A percentile compares a stretch with the other conserved stretches of the same genome.
These are phyloP conservation scores for Wickerhamiella occidentalis DNA, from an alignment of 805 yeast genomes.

Conservation along the genomic window DNA sequence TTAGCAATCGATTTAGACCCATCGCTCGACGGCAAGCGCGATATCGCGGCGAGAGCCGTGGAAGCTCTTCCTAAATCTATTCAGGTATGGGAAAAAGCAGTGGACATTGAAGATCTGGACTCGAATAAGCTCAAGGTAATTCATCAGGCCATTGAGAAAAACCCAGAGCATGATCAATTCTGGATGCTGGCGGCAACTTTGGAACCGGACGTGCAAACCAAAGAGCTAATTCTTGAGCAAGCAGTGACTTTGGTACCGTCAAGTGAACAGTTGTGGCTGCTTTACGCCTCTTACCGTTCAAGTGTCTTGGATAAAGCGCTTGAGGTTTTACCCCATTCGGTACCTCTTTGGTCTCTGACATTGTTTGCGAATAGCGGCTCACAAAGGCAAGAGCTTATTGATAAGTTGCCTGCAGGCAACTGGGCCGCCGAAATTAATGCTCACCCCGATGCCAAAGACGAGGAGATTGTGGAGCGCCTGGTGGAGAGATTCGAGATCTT, in stretches of 20 bases:
- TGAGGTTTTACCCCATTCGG: background rate
- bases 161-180: conserved; percentile 45
- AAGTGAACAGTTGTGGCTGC: conserved; percentile 55
- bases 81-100: conserved; percentile 62
- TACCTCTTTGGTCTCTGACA: background rate
- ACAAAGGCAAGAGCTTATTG: background rate
- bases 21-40: conserved; percentile 33
- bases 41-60: conserved; percentile 56
- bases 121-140: conserved; percentile 44
- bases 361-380: background rate
- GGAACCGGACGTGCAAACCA: conserved; percentile 43
- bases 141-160: conserved; percentile 56
- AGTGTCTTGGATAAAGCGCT: background rate
- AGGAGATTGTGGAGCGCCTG: background rate
- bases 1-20: conserved; percentile 58
- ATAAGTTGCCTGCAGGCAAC: background rate
- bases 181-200: conserved; percentile 57
- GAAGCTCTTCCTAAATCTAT: conserved; percentile 43
- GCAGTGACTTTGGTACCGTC: conserved; percentile 60
- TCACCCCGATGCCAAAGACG: background rate
- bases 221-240: conserved; percentile 41
- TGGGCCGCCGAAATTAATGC: background rate
- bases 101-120: conserved; percentile 48
- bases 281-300: conserved; percentile 32
- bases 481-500: background rate